These are phyloP conservation scores for Sarocladium kiliense DNA, from an alignment of 2,329 filamentous ascomycete species.

Conservation along the genomic window DNA sequence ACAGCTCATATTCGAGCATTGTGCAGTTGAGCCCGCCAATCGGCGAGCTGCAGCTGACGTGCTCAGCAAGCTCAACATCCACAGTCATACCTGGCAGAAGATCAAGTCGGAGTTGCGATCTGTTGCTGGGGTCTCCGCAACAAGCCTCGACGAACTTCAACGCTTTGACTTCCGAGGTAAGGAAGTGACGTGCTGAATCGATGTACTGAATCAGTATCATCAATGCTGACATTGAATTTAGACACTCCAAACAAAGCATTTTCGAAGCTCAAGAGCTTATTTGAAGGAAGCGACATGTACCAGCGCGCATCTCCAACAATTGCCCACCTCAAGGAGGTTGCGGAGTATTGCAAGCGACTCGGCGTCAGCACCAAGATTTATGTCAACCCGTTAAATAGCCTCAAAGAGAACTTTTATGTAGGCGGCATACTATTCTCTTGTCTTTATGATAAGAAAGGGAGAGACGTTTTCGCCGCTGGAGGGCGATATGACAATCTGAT, in stretches of 20 bases:
- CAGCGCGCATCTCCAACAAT: conserved; percentile 73
- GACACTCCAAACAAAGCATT: conserved; percentile 54
- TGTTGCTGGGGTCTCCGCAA: conserved; percentile 76
- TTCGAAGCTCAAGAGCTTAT: conserved; percentile 51
- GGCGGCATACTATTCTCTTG: conserved; percentile 88
- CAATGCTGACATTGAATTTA: conserved; percentile 22
- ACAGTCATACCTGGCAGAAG: conserved; percentile 75
- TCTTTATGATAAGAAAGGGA: conserved; percentile 76
- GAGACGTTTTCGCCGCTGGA: conserved; percentile 86
- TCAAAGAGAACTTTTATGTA: conserved; percentile 87
- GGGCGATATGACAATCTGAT: conserved; percentile 91
- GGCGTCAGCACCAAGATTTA: conserved; percentile 74
- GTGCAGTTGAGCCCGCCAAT: conserved; percentile 66
- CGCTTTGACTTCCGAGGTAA: conserved; percentile 84
- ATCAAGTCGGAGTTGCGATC: conserved; percentile 77
- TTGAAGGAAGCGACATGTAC: conserved; percentile 60
- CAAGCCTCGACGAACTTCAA: conserved; percentile 83
- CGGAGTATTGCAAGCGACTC: conserved; percentile 71
- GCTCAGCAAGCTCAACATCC: conserved; percentile 81
- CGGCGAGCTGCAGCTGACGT: conserved; percentile 73
- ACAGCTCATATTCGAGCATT: conserved; percentile 84
- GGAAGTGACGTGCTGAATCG: conserved; percentile 14
- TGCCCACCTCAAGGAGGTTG: conserved; percentile 73
- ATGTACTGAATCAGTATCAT: too few relatives aligned
- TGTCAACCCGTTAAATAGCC: conserved; percentile 76